These are phyloP conservation scores for Lactifluus pinguis DNA, from an alignment of 768 basidiomycete species.

Conservation along the genomic window DNA sequence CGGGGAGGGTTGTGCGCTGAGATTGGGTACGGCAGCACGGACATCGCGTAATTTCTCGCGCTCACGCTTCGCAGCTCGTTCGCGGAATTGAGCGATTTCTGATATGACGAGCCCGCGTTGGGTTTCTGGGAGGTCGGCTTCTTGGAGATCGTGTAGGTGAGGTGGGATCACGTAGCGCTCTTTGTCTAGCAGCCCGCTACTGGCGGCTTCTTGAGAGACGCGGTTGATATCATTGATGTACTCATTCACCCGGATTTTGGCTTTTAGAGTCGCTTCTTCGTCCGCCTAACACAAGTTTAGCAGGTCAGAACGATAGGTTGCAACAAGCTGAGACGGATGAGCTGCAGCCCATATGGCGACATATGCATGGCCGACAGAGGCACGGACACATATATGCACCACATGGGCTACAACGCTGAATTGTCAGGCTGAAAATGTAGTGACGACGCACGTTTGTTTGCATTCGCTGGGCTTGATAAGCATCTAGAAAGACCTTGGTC, in stretches of 20 bases:
- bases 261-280: constrained; percentile 51
- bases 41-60: constrained; percentile 82
- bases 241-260: constrained; percentile 54
- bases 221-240: constrained; percentile 66
- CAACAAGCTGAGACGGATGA: background rate
- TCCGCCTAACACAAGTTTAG: constrained; percentile 44
- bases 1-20: constrained; percentile 26
- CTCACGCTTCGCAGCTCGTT: constrained; percentile 85
- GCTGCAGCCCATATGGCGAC: background rate
- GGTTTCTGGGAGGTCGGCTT: constrained; percentile 94
- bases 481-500: constrained; percentile 79
- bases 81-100: constrained; percentile 94
- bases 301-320: background rate
- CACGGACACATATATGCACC: background rate
- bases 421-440: background rate
- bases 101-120: constrained; percentile 88
- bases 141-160: constrained; percentile 94
- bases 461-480: constrained; percentile 73
- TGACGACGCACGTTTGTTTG: constrained; percentile 60
- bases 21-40: constrained; percentile 44
- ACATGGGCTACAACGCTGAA: constrained; percentile 5
- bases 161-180: constrained; percentile 88
- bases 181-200: constrained; percentile 65
- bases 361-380: background rate
- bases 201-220: constrained; percentile 64